A percentile compares a stretch with the other conserved stretches of the same genome.
phyloP scores from a whole-genome alignment of 495 filamentous ascomycete species.

The Daldinia vernicosa region DNA sequence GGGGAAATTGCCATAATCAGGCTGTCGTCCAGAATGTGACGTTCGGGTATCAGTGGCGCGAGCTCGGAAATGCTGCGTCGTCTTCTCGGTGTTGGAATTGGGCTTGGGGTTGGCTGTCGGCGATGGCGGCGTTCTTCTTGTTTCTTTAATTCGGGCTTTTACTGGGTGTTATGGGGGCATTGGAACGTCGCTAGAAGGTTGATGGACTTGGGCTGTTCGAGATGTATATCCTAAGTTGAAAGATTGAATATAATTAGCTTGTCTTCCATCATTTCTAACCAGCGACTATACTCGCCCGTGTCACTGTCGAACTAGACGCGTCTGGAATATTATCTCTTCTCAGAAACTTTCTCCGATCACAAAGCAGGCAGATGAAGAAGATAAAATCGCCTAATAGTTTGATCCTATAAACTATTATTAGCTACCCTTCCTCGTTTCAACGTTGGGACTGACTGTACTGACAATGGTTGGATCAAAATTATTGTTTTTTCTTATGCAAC shows the following conservation, averaged over 20 bases:
- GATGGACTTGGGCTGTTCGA: neutral
- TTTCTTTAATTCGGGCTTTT: neutral
- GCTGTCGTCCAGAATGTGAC: constrained; percentile 72
- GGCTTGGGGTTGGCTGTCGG: constrained; percentile 33
- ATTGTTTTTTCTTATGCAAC: too few relatives aligned
- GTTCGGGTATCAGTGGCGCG: constrained; percentile 72
- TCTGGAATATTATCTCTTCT: too few relatives aligned
- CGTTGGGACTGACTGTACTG: neutral
- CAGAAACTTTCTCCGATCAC: too few relatives aligned
- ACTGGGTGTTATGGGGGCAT: neutral
- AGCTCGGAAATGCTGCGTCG: constrained; percentile 47
- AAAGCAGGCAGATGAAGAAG: too few relatives aligned
- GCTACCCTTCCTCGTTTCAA: neutral
- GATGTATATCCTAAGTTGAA: neutral
- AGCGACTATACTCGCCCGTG: too few relatives aligned
- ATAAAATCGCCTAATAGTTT: too few relatives aligned
- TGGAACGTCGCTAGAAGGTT: neutral
- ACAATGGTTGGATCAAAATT: too few relatives aligned
- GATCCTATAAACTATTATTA: neutral
- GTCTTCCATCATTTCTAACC: neutral
- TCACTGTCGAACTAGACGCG: too few relatives aligned
- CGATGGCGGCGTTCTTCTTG: constrained; percentile 10
- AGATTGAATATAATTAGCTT: neutral
- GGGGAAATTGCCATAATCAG: constrained; percentile 72
- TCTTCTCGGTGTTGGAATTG: constrained; percentile 9